Evolutionary conservation across 768 basidiomycete species (phyloP).

Genomic region (Ephemerocybe angulata): DNA sequence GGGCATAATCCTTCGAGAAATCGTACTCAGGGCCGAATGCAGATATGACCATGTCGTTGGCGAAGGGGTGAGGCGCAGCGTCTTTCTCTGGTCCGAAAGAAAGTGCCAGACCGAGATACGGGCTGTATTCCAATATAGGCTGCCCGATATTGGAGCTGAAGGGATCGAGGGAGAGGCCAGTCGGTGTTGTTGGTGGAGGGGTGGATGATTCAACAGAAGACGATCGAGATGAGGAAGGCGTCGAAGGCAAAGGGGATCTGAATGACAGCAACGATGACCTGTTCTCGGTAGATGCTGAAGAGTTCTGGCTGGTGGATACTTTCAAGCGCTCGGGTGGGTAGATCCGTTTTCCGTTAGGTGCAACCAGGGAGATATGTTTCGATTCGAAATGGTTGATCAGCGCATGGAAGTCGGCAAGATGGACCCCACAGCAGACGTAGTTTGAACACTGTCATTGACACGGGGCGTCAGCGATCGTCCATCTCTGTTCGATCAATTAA

Average conservation of each 20-base stretch:
- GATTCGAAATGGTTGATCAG: constrained; percentile 52
- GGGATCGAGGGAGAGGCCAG: background rate
- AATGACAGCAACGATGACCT: background rate
- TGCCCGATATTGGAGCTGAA: background rate
- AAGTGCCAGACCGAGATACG: background rate
- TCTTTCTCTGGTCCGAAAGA: background rate
- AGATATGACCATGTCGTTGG: constrained; percentile 5
- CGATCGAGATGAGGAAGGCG: constrained; percentile 16
- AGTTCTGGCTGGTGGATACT: constrained; percentile 7
- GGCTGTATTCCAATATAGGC: background rate
- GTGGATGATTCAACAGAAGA: constrained; percentile 18
- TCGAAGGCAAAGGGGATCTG: constrained; percentile 13
- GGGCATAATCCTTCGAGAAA: constrained; percentile 8
- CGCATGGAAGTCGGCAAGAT: constrained; percentile 45
- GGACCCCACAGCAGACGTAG: constrained; percentile 47
- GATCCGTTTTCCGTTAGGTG: constrained; percentile 28
- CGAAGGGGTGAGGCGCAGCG: background rate
- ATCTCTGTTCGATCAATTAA: constrained; percentile 3
- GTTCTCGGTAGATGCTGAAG: background rate
- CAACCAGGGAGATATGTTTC: constrained; percentile 23
- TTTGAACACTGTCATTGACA: constrained; percentile 25
- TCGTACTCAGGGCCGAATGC: constrained; percentile 12
- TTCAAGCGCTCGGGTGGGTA: constrained; percentile 24
- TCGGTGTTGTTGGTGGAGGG: constrained; percentile 12
- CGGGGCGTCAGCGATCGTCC: constrained; percentile 5